Conservation (phyloP, 2,329 filamentous ascomycete species). For the Clarireedia monteithiana region DNA sequence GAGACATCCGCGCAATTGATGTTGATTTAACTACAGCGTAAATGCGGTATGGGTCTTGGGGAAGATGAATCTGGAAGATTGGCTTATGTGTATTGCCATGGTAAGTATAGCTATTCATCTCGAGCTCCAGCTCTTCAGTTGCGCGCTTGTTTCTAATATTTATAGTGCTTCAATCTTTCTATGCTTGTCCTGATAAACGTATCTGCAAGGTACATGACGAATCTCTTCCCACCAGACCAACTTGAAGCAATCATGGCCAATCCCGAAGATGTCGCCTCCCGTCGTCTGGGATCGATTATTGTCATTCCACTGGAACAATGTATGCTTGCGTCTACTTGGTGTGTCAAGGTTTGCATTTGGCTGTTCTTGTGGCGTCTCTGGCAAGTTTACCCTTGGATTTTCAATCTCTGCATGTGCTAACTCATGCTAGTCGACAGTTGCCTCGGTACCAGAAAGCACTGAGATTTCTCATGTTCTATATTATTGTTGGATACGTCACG, state of each 20-base stretch:
- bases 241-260: conserved; percentile 27
- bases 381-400: conserved; percentile 9
- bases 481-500: conserved; percentile 37
- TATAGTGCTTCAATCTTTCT: conserved; percentile 30
- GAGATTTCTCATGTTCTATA: conserved; percentile 39
- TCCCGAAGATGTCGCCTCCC: conserved; percentile 33
- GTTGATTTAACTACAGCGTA: conserved; percentile 2
- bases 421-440: conserved; percentile 9
- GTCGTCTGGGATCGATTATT: conserved; percentile 41
- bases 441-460: conserved; percentile 30
- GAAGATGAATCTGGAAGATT: conserved; percentile 28
- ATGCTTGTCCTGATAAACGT: conserved; percentile 32
- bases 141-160: not conserved
- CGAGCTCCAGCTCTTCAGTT: not conserved
- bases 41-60: conserved; percentile 16
- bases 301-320: conserved; percentile 41
- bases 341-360: conserved; percentile 45
- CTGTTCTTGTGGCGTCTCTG: conserved; percentile 32
- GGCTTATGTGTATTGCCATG: conserved; percentile 32
- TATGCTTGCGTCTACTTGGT: conserved; percentile 42
- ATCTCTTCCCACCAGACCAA: conserved; percentile 32
- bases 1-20: not conserved
- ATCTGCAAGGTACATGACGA: conserved; percentile 31
- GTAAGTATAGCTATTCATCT: conserved; percentile 18
- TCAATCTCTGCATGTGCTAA: not conserved